Evolutionary conservation across 2,329 filamentous ascomycete genomes (phyloP).

Genomic region (Colletotrichum sp.): DNA sequence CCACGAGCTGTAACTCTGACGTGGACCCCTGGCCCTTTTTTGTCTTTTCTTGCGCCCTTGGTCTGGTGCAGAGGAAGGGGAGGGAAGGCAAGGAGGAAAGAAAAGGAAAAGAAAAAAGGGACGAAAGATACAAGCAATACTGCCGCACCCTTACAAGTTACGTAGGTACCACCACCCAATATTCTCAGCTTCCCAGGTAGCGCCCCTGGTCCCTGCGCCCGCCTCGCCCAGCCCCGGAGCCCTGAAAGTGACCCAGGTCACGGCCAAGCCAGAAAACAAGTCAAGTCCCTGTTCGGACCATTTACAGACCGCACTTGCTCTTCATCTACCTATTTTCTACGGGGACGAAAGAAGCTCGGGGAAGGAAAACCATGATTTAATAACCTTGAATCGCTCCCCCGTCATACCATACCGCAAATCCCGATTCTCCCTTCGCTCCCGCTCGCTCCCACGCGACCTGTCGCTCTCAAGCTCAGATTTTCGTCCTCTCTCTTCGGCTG

Average conservation of each 20-base stretch:
- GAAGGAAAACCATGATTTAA: conserved; percentile 12
- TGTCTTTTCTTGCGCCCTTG: background rate
- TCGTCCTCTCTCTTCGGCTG: background rate
- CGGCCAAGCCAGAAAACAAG: background rate
- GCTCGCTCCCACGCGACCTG: background rate
- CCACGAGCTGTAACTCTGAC: conserved; percentile 12
- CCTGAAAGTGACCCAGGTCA: conserved; percentile 8
- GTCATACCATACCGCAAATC: background rate
- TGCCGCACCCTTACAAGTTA: background rate
- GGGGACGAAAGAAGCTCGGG: conserved; percentile 4
- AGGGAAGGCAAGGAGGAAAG: background rate
- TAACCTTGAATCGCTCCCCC: conserved; percentile 12
- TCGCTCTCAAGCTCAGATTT: background rate
- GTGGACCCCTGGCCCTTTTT: conserved; percentile 3
- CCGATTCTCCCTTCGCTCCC: background rate
- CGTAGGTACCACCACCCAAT: background rate
- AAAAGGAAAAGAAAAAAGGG: background rate
- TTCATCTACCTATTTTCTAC: conserved; percentile 9
- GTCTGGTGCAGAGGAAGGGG: background rate
- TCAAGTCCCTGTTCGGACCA: background rate
- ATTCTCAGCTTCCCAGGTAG: background rate
- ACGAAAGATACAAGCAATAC: background rate
- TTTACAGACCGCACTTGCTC: conserved; percentile 3
- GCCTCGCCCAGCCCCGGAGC: conserved; percentile 14
- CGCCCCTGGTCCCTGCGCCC: conserved; percentile 6